Base-by-base conservation (phyloP, 2,329 filamentous ascomycete genomes). In the Trichoderma sp. region DNA sequence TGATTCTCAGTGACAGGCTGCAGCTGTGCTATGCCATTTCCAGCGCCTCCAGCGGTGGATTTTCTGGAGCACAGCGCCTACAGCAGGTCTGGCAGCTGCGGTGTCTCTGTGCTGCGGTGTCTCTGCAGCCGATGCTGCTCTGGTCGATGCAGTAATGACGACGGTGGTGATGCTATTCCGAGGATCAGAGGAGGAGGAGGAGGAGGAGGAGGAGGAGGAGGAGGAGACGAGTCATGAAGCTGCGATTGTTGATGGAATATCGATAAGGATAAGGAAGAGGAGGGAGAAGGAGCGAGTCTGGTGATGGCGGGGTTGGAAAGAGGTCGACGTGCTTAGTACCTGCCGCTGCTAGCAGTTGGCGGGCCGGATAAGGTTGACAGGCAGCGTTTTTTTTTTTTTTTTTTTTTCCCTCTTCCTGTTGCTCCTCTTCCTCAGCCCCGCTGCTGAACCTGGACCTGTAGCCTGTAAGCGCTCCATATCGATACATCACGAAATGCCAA, bases 1-100 rank as follows among this genome's bases (percentile, higher is more conserved):
- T 68, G 67, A 65, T 68, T 39, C 37, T 64, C 39, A 57, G 61
- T 65, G 67, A 60, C 63, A 57, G 63, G 67, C 54, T 65, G 67
- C 67, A 68, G 67, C 48, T 29, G 67, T 59, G 25, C 67, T 65
- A 50, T 58, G 58, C 57, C 58, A 61, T 65, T 65, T 65, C 63
- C 63, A 65, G 63, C 50, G 52, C 37, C 37, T 45, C 29, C 19
- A 57, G 48, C 37, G 63, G 61, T 45, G 27, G 42, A 25, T 35
- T n/a, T n/a, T 63, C 34, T 63, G 59, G 59, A 63, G 59, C 29
- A 52, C 61, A 64, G 52, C 52, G 50, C 63, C 63, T 57, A 54
- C 35, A 42, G 56, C 8, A 58, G 54, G 61, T 56, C 50, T 64
- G 61, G 39, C 53, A 32, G 34, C 35, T 65, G 50, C 45, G 48